Conservation (phyloP, 108 stramenopile genomes). For the Stephanodiscus triporus region DNA sequence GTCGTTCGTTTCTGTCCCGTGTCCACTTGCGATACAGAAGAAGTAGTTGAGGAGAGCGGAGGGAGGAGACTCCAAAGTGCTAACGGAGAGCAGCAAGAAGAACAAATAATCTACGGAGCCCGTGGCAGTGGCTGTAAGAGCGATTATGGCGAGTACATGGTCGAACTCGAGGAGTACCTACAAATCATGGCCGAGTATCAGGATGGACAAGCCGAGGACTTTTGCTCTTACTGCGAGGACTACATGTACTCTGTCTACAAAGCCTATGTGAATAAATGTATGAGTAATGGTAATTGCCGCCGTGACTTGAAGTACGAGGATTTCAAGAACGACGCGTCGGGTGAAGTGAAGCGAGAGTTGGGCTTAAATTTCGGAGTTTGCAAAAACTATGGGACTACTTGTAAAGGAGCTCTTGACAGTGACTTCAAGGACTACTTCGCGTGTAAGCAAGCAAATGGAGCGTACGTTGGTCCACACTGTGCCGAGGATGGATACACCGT, state of each 20-base stretch:
- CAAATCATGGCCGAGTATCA: conserved; percentile 71
- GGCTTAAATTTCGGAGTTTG: conserved; percentile 43
- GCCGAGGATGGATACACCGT: conserved; percentile 64
- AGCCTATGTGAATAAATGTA: conserved; percentile 23
- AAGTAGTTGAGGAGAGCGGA: too few relatives aligned
- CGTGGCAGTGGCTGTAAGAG: conserved; percentile 58
- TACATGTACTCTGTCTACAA: conserved; percentile 46
- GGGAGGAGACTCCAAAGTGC: neutral
- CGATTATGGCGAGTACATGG: conserved; percentile 79
- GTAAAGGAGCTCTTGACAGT: conserved; percentile 15
- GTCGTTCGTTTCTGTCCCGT: conserved; percentile 80
- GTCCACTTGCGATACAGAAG: conserved; percentile 50
- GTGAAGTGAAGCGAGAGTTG: conserved; percentile 32
- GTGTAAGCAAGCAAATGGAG: conserved; percentile 33
- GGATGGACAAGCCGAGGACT: conserved; percentile 57
- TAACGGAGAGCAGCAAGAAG: neutral
- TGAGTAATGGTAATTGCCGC: conserved; percentile 8
- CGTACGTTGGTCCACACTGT: conserved; percentile 50
- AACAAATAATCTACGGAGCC: conserved; percentile 26
- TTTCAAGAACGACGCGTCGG: conserved; percentile 29
- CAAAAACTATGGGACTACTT: conserved; percentile 21
- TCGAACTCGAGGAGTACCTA: conserved; percentile 78
- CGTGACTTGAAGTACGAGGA: conserved; percentile 39
- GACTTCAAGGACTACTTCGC: conserved; percentile 38
- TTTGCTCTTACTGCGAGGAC: conserved; percentile 65